Evolutionary conservation across 1,284 basidiomycete species (phyloP), one percentile per base, ranked within the genome.

Genomic region (Cystobasidiaceae sp.): DNA sequence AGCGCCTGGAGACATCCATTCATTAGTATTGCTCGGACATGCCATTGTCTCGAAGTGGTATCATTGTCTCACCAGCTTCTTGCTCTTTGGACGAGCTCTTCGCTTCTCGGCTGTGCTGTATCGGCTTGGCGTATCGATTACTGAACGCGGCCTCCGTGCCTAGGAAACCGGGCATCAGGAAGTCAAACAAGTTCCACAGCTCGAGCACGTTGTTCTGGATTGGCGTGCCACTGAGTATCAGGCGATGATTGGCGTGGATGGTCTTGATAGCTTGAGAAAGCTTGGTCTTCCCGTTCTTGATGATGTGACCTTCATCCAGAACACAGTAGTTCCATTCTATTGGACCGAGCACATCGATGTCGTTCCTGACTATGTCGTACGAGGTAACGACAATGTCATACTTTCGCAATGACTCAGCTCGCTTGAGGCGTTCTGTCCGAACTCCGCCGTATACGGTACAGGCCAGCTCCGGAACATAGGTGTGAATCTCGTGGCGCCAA

Each of bases 131-230:
- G 75, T 96, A 99, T 15, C 90, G 84, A 69, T 98, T 93, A 73
- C 93, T 96, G 81, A 99, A 99, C 4, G 86, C 86, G n/a, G 86
- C 79, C 76, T 98, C 96, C 5, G 87, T 92, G 25, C 96, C 96
- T 50, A 99, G 80, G 80, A 98, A 98, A 1, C 96, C 96, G 21
- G 96, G 96, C 96, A 99, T 99, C 71, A 99, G 79, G 79, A 97
- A 99, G 77, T 99, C 96, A 77, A 99, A 99, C 63, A 99, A 80
- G 78, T 90, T 96, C 96, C 96, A 99, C 2, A 99, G 80, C 77
- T 99, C 96, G 43, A 99, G 80, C 7, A 98, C 93, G 74, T 98
- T 98, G 78, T 99, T 99, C 80, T 99, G 96, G 66, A 99, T 97
- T 0, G 96, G 96, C 11, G 96, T 99, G 27, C 96, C 96, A 0